Evolutionary conservation across 495 filamentous ascomycete genomes (phyloP), one percentile per base, ranked within the genome.

Genomic region (Daldinia concentrica): DNA sequence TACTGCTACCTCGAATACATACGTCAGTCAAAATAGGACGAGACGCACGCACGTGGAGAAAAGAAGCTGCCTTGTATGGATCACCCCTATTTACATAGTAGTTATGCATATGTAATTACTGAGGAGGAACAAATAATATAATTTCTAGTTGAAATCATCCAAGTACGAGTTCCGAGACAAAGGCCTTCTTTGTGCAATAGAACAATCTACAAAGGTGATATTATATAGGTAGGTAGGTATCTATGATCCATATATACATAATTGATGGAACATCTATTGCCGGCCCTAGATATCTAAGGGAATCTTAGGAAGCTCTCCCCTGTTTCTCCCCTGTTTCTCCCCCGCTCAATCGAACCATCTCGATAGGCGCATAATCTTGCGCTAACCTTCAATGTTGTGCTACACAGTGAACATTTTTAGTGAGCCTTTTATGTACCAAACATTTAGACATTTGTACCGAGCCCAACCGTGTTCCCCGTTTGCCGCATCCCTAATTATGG

Each of bases 31-130:
- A 52, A 29, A 30, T 34, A 60, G 64, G 60, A 64, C 32, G 63
- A 64, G 55, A 64, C 19, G 58, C 30, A 57, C 64, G 64, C 70
- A 73, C 70, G 70, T 73, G 70, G 70, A 62, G 64, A 68, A 52
- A 52, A 36, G 39, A 17, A 66, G 51, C 64, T 64, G 29, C 26
- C 19, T 65, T 12, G 17, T 66, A 62, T 73, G 70, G 70, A 68
- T 73, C 29, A 36, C 65, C 70, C 70, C 65, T 68, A 52, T 64
- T 52, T 60, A 24, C 29, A 11, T 26, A 2, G 19, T 27, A 34
- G 11, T 54, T 54, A 7, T 54, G 9, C 11, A 36, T 59, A 72
- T 67, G 64, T 61, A 64, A 27, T 51, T 67, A 68, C 26, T 32
- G 59, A 66, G 29, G 48, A 27, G 26, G 17, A 15, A 27, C 1